These are phyloP conservation scores for Bjerkandera adusta DNA, from an alignment of 1,284 basidiomycete genomes.

Conservation along the genomic window DNA sequence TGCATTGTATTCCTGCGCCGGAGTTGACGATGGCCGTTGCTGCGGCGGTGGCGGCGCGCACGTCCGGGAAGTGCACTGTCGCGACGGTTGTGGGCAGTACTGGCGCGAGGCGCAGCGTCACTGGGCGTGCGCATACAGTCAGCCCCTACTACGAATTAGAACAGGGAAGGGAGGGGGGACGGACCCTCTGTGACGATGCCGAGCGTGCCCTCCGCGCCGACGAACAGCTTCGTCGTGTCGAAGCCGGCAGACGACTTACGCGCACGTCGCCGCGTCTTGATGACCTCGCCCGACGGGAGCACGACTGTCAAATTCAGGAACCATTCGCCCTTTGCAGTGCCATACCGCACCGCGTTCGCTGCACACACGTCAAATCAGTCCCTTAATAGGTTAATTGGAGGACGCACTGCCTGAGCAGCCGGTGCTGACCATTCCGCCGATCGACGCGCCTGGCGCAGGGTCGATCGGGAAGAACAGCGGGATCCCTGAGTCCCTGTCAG, in stretches of 20 bases:
- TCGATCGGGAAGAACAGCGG: conserved; percentile 91
- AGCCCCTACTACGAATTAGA: conserved; percentile 32
- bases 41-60: conserved; percentile 68
- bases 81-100: conserved; percentile 76
- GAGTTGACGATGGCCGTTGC: conserved; percentile 74
- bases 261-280: conserved; percentile 87
- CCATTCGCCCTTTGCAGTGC: conserved; percentile 44
- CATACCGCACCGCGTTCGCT: conserved; percentile 70
- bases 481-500: conserved; percentile 66
- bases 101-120: conserved; percentile 80
- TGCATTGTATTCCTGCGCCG: conserved; percentile 71
- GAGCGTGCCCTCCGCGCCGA: conserved; percentile 92
- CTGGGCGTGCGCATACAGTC: conserved; percentile 30
- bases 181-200: conserved; percentile 90
- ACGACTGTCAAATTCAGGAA: conserved; percentile 89
- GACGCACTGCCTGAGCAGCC: conserved; percentile 75
- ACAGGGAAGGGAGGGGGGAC: conserved; percentile 18
- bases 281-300: conserved; percentile 87
- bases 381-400: not conserved
- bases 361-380: not conserved
- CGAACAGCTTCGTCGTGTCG: conserved; percentile 89
- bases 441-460: conserved; percentile 77
- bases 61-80: conserved; percentile 66
- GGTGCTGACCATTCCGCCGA: conserved; percentile 91
- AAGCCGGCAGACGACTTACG: conserved; percentile 91